phyloP scores from a whole-genome alignment of 306 rosid species.

The Quercus mongolica region DNA sequence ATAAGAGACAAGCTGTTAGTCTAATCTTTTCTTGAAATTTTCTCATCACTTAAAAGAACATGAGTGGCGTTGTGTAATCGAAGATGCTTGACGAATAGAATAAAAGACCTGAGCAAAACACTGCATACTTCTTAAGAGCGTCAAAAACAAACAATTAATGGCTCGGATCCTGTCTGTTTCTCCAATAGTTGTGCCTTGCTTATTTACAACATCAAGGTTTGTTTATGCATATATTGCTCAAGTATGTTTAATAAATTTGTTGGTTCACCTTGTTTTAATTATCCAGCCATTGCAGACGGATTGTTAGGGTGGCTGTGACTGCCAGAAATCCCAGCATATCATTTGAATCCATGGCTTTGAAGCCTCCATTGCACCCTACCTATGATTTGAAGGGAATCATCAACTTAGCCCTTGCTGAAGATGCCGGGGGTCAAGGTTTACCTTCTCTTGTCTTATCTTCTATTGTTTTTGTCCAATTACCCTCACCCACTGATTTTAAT shows the following conservation, averaged over 20 bases:
- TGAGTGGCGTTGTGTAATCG: not conserved
- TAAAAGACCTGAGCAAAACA: not conserved
- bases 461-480: not conserved
- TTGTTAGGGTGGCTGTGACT: constrained; percentile 51
- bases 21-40: not conserved
- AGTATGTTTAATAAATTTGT: not conserved
- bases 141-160: not conserved
- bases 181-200: not conserved
- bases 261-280: constrained; percentile 2
- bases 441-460: not conserved
- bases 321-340: constrained; percentile 30
- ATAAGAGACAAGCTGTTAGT: not conserved
- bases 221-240: not conserved
- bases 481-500: not conserved
- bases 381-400: constrained; percentile 74
- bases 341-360: constrained; percentile 42
- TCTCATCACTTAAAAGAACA: not conserved
- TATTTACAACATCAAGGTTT: not conserved
- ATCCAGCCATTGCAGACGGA: constrained; percentile 32
- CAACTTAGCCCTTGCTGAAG: constrained; percentile 81
- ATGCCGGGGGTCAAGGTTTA: constrained; percentile 74
- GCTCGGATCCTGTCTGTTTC: not conserved
- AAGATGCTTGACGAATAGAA: not conserved
- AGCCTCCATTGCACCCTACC: constrained; percentile 88
- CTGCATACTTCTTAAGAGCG: not conserved